A percentile compares a stretch with the other conserved stretches of the same genome.
These are phyloP conservation scores for Pseudonectria foliicola DNA, from an alignment of 2,329 filamentous ascomycete species.

Conservation along the genomic window DNA sequence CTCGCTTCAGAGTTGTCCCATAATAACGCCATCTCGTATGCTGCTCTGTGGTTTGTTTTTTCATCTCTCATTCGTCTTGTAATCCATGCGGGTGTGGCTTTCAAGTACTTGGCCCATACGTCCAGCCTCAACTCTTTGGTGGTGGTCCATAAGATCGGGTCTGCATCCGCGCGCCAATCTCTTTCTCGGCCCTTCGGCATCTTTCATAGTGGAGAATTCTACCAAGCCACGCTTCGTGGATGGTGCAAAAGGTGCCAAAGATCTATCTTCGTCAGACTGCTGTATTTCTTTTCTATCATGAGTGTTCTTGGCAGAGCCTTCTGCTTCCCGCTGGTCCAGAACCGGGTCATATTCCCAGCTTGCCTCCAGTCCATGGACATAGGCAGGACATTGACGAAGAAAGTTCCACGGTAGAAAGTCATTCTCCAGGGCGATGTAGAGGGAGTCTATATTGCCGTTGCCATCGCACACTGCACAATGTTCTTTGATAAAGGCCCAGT, in stretches of 20 bases:
- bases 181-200: slow-evolving; percentile 26
- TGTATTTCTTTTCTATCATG: slow-evolving; percentile 12
- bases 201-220: slow-evolving; percentile 36
- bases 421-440: slow-evolving; percentile 51
- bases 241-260: slow-evolving; percentile 19
- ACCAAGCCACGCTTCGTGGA: slow-evolving; percentile 45
- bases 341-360: slow-evolving; percentile 46
- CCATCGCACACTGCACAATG: slow-evolving; percentile 50
- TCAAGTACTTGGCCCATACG: no score
- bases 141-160: slow-evolving; percentile 32
- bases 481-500: slow-evolving; percentile 43
- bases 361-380: slow-evolving; percentile 45
- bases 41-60: no score
- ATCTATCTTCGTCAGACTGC: slow-evolving; percentile 15
- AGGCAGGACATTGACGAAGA: slow-evolving; percentile 40
- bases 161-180: slow-evolving; percentile 35
- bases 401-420: slow-evolving; percentile 51
- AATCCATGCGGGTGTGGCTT: no score
- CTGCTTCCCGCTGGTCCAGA: slow-evolving; percentile 35
- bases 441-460: slow-evolving; percentile 48
- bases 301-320: slow-evolving; percentile 27
- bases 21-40: no score
- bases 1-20: no score
- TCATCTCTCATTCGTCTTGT: no score
- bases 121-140: slow-evolving; percentile 17